These are phyloP conservation scores for Beauveria bassiana DNA, from an alignment of 2,329 filamentous ascomycete genomes.

Conservation along the genomic window DNA sequence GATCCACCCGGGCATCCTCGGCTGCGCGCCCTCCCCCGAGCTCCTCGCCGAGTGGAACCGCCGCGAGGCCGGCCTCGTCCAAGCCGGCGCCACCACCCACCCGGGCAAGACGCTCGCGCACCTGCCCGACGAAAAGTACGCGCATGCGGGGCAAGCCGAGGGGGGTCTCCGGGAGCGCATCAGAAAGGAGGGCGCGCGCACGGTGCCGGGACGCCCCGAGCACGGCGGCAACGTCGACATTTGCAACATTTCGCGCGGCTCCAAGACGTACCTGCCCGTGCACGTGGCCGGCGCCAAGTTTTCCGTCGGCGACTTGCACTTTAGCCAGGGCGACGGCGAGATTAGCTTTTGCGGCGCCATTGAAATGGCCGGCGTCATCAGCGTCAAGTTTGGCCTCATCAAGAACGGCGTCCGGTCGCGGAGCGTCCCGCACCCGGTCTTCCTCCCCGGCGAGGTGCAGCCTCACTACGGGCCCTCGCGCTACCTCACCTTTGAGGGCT, in stretches of 20 bases:
- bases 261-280: slow-evolving; percentile 79
- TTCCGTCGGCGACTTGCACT: slow-evolving; percentile 81
- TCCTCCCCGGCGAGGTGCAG: slow-evolving; percentile 79
- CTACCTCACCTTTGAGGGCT: slow-evolving; percentile 82
- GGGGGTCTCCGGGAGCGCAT: slow-evolving; percentile 56
- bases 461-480: slow-evolving; percentile 75
- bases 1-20: slow-evolving; percentile 87
- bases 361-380: slow-evolving; percentile 89
- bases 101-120: slow-evolving; percentile 65
- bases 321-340: slow-evolving; percentile 82
- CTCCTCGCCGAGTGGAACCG: slow-evolving; percentile 76
- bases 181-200: slow-evolving; percentile 71
- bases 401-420: slow-evolving; percentile 70
- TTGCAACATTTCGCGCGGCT: slow-evolving; percentile 73
- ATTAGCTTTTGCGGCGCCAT: slow-evolving; percentile 87
- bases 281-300: slow-evolving; percentile 85
- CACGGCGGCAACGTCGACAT: slow-evolving; percentile 91
- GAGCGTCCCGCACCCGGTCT: slow-evolving; percentile 75
- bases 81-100: slow-evolving; percentile 42
- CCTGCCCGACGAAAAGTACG: slow-evolving; percentile 63
- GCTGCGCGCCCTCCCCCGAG: slow-evolving; percentile 74
- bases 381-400: slow-evolving; percentile 82
- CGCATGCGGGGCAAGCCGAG: slow-evolving; percentile 61
- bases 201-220: slow-evolving; percentile 76
- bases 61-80: slow-evolving; percentile 73